Conservation (phyloP, 23 red algal species). For the Pyropia yezoensis region DNA sequence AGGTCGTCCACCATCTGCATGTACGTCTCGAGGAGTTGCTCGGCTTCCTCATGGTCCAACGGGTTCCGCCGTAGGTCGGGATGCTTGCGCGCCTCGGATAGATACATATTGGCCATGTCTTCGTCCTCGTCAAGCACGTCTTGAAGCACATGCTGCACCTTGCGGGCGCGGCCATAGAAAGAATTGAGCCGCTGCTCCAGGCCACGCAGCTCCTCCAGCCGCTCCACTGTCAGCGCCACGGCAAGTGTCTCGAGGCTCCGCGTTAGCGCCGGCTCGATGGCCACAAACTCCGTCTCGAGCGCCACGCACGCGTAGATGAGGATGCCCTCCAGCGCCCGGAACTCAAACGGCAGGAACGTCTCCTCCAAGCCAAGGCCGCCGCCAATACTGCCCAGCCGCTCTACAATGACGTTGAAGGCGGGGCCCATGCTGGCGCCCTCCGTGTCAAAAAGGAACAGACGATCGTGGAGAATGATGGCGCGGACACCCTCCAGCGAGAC, state of each 20-base stretch:
- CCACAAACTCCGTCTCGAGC: slow-evolving; percentile 61
- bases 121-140: slow-evolving; percentile 81
- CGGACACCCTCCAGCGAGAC: slow-evolving; percentile 58
- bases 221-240: slow-evolving; percentile 17
- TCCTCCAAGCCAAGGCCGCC: slow-evolving; percentile 17
- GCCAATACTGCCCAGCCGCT: slow-evolving; percentile 10
- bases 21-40: slow-evolving; percentile 83
- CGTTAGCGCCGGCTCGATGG: slow-evolving; percentile 42
- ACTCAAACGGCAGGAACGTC: slow-evolving; percentile 68
- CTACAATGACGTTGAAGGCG: slow-evolving; percentile 8
- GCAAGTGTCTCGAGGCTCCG: slow-evolving; percentile 30
- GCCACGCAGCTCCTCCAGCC: slow-evolving; percentile 62
- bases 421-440: background rate
- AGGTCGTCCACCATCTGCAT: slow-evolving; percentile 76
- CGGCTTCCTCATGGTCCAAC: slow-evolving; percentile 69
- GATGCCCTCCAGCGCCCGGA: slow-evolving; percentile 79
- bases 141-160: slow-evolving; percentile 56
- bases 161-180: slow-evolving; percentile 33
- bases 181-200: slow-evolving; percentile 68
- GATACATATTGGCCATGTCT: slow-evolving; percentile 90
- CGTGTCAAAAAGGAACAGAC: slow-evolving; percentile 71
- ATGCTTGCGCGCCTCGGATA: slow-evolving; percentile 58
- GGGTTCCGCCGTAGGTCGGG: slow-evolving; percentile 33
- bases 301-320: slow-evolving; percentile 50
- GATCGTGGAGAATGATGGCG: slow-evolving; percentile 67